Base-by-base conservation (phyloP, 2,329 filamentous ascomycete species). In the Nectriaceae sp. region DNA sequence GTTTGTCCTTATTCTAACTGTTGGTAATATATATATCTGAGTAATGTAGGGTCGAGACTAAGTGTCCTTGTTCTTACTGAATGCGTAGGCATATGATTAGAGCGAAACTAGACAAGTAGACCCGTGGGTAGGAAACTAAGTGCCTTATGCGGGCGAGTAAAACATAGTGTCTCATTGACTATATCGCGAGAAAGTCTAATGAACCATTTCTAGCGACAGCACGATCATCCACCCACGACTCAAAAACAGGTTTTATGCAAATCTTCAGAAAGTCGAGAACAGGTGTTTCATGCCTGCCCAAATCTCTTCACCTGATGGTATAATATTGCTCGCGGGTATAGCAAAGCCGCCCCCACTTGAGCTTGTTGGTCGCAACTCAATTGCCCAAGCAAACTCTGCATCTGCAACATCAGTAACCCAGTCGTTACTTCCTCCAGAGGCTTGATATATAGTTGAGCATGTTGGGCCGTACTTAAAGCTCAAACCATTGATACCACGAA, bases 361-460 rank as follows among this genome's bases (percentile, higher is more conserved):
- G 49, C 67, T 70, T 40, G 42, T 56, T 3, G 55, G 62, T 15
- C 68, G 65, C 36, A 75, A 65, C 62, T 75, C 73, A 8, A 66
- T 59, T 1, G 70, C 70, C 55, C 73, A 75, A 20, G 64, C 63
- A 40, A 74, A 66, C 46, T 74, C 71, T 2, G 75, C 70, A 31
- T 66, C 63, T 41, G 70, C 64, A 4, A 75, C 67, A 40, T 75
- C 75, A 18, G 62, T 61, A 39, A 70, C 69, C 48, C 74, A 78
- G 61, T 80, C 77, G 19, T 74, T 71, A 39, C 69, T 73, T 45
- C 62, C 70, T 19, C 75, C 75, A 1, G 70, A 68, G 0, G 81
- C 78, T 53, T 79, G 73, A 65, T 87, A 87, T 54, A 87, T 82
- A 22, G 81, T 85, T 36, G 67, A 68, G 65, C 84, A 87, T 52